Evolutionary conservation across 768 basidiomycete species (phyloP).

Genomic region (Boletus pseudo-olivaceus): DNA sequence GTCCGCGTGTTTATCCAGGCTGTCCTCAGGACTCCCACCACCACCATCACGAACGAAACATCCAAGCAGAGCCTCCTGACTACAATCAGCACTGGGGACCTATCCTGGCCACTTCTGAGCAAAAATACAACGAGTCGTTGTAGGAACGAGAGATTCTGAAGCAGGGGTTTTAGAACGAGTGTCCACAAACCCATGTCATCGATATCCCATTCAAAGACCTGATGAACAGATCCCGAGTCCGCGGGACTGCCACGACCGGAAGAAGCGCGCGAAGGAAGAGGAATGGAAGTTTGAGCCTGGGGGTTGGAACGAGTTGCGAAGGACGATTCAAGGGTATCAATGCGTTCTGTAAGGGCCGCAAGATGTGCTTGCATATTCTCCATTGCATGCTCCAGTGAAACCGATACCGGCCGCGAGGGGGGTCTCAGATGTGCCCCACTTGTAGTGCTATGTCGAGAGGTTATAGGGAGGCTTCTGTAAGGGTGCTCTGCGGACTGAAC

Average conservation of each 20-base stretch:
- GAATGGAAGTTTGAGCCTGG: slow-evolving; percentile 37
- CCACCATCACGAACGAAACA: slow-evolving; percentile 65
- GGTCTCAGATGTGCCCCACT: slow-evolving; percentile 39
- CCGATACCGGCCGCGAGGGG: slow-evolving; percentile 34
- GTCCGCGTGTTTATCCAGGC: slow-evolving; percentile 69
- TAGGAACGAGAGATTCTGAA: slow-evolving; percentile 46
- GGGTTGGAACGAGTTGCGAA: slow-evolving; percentile 31
- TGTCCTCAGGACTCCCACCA: slow-evolving; percentile 54
- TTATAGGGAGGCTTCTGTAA: slow-evolving; percentile 34
- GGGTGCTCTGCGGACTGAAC: slow-evolving; percentile 35
- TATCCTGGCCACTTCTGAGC: slow-evolving; percentile 47
- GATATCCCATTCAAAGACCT: slow-evolving; percentile 56
- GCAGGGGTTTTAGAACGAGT: slow-evolving; percentile 59
- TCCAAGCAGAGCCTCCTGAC: slow-evolving; percentile 75
- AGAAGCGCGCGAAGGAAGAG: slow-evolving; percentile 37
- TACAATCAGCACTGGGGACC: slow-evolving; percentile 64
- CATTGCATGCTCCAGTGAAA: slow-evolving; percentile 64
- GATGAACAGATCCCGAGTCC: slow-evolving; percentile 23
- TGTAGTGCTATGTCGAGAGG: slow-evolving; percentile 32
- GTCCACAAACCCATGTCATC: slow-evolving; percentile 86
- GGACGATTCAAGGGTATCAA: slow-evolving; percentile 62
- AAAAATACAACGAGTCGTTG: slow-evolving; percentile 56
- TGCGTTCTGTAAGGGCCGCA: slow-evolving; percentile 75
- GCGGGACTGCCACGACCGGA: slow-evolving; percentile 45
- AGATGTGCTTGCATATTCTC: slow-evolving; percentile 80